Evolutionary conservation across 768 basidiomycete species (phyloP).

Genomic region (Leccinum variicolor): DNA sequence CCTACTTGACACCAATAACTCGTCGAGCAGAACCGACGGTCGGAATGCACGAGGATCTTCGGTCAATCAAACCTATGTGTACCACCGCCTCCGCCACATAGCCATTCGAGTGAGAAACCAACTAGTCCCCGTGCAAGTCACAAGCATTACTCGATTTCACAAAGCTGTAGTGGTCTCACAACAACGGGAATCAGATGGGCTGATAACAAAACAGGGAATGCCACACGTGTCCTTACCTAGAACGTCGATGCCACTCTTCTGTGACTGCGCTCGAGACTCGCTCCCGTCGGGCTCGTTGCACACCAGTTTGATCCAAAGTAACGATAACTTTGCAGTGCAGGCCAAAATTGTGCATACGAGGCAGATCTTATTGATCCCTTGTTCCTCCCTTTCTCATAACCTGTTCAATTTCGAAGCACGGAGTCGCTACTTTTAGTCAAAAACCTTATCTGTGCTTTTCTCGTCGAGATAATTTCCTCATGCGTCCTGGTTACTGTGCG

Average conservation of each 20-base stretch:
- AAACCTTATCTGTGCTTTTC: slow-evolving; percentile 27
- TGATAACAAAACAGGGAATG: background rate
- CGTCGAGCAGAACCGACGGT: background rate
- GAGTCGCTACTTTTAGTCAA: slow-evolving; percentile 23
- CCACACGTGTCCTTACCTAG: background rate
- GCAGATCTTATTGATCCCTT: slow-evolving; percentile 20
- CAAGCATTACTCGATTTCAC: background rate
- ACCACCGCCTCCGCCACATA: background rate
- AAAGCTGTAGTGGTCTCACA: background rate
- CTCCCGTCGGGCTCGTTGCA: background rate
- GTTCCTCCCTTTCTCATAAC: slow-evolving; percentile 10
- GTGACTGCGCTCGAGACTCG: background rate
- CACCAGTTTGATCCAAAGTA: background rate
- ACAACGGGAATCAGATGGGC: background rate
- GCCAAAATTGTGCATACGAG: slow-evolving; percentile 8
- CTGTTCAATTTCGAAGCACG: slow-evolving; percentile 25
- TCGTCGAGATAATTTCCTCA: slow-evolving; percentile 15
- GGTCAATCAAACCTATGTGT: background rate
- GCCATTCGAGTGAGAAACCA: background rate
- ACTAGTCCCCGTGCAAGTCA: background rate
- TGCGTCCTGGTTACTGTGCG: slow-evolving; percentile 20
- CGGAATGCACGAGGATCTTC: background rate
- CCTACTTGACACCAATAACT: background rate
- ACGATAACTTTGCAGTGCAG: slow-evolving; percentile 1
- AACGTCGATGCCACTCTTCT: background rate